These are phyloP conservation scores for Penicillium antarcticum DNA, from an alignment of 495 filamentous ascomycete genomes.

Conservation along the genomic window DNA sequence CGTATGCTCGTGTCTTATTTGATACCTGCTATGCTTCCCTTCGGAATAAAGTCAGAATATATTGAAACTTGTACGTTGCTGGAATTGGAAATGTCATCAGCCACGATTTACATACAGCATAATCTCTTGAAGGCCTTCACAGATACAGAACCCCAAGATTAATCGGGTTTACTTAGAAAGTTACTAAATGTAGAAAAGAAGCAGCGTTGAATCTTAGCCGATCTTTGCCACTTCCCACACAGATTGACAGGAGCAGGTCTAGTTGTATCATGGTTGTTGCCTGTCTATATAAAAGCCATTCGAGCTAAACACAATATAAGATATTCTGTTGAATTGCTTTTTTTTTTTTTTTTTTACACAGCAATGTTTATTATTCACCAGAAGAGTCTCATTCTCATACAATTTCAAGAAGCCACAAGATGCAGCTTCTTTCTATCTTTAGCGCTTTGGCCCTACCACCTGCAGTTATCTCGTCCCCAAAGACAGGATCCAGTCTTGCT, in stretches of 20 bases:
- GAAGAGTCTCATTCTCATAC: neutral
- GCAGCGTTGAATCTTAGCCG: neutral
- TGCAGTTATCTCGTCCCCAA: constrained; percentile 3
- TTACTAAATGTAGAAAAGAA: neutral
- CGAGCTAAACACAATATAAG: neutral
- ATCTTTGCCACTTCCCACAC: neutral
- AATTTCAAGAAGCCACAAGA: neutral
- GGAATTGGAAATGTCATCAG: no score
- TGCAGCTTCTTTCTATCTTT: constrained; percentile 4
- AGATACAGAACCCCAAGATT: no score
- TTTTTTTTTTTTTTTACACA: no score
- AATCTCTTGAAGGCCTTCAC: no score
- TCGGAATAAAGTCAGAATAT: no score
- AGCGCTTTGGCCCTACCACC: constrained; percentile 7
- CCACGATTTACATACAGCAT: no score
- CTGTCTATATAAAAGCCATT: neutral
- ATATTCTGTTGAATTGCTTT: neutral
- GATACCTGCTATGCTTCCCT: no score
- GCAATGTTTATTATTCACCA: neutral
- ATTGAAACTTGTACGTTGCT: no score
- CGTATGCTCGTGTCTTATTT: no score
- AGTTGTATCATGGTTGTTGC: neutral
- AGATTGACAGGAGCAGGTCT: neutral
- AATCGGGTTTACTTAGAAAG: no score
- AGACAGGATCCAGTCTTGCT: constrained; percentile 1